Percentiles rank a stretch among this genome's conserved stretches.
phyloP scores from a whole-genome alignment of 2,329 filamentous ascomycete genomes.

The Leptodontidium sp. region DNA sequence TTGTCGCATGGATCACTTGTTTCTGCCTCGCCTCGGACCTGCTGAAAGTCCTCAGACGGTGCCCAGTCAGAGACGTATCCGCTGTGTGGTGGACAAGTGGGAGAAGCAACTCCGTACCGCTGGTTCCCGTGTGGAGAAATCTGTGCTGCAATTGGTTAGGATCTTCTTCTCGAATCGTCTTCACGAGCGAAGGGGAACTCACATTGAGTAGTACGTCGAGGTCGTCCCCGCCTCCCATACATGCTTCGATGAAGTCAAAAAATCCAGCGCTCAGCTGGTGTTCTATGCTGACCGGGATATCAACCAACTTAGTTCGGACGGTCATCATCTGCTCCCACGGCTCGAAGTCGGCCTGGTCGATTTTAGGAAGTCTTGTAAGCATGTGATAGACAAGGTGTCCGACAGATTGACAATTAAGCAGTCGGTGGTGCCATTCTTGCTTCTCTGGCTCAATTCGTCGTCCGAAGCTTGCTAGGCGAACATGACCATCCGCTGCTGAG shows the following conservation, averaged over 20 bases:
- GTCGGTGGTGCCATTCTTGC: not conserved
- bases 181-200: not conserved
- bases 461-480: not conserved
- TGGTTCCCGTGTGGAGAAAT: not conserved
- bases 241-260: not conserved
- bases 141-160: not conserved
- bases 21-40: not conserved
- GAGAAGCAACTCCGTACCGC: not conserved
- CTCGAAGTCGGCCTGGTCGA: not conserved
- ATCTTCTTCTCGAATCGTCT: not conserved
- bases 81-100: not conserved
- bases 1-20: not conserved
- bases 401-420: not conserved
- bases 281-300: not conserved
- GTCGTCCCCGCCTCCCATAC: not conserved
- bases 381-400: not conserved
- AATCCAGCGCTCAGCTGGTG: not conserved
- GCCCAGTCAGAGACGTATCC: not conserved
- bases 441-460: not conserved
- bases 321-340: not conserved
- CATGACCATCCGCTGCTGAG: not conserved
- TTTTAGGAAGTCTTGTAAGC: not conserved
- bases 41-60: not conserved
- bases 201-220: not conserved
- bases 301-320: not conserved